Base-by-base conservation (phyloP, 768 basidiomycete genomes). In the Suillus cothurnatus region DNA sequence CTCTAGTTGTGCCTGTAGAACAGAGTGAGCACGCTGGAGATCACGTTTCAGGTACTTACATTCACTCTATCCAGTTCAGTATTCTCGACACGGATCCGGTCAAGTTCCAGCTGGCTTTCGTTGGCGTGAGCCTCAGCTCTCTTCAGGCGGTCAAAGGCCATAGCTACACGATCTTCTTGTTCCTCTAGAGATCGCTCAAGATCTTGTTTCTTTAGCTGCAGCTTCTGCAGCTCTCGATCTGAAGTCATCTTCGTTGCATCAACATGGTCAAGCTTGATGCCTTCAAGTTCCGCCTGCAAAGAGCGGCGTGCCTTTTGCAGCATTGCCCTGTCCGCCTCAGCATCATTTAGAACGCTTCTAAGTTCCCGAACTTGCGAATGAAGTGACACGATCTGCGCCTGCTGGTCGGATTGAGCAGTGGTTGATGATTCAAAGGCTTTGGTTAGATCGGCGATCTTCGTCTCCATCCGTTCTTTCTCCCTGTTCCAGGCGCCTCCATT, bases 301-400 rank as follows among this genome's bases (percentile, higher is more conserved):
- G 90, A 86, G 14, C 91, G 86, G 21, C 93, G 87, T 23, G 93
- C 93, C 73, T 92, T 93, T 75, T 92, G 92, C 57, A 94, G 80
- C 64, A 93, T 81, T 9, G 86, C 81, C 2, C 93, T 84, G 68
- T 94, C 93, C 3, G 91, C 87, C 73, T 95, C 94, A 5, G 92
- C 92, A 65, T 95, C 94, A 71, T 94, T 92, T 67, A 95, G 79
- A 19, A 94, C 91, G 31, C 84, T 79, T 9, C 93, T 88, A 34
- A 95, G 81, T 71, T 95, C 92, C 49, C 91, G 88, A 62, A 93
- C 92, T 82, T 95, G 93, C 1, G 91, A 92, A 71, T 94, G 91
- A 19, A 94, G 82, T 3, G 89, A 84, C 34, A 92, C 90, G 55
- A 95, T 94, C 67, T 94, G 94, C 0, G 88, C 81, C 72, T 94